Evolutionary conservation across 139 green algal genomes (phyloP).

Genomic region (Asterochloris sp.): DNA sequence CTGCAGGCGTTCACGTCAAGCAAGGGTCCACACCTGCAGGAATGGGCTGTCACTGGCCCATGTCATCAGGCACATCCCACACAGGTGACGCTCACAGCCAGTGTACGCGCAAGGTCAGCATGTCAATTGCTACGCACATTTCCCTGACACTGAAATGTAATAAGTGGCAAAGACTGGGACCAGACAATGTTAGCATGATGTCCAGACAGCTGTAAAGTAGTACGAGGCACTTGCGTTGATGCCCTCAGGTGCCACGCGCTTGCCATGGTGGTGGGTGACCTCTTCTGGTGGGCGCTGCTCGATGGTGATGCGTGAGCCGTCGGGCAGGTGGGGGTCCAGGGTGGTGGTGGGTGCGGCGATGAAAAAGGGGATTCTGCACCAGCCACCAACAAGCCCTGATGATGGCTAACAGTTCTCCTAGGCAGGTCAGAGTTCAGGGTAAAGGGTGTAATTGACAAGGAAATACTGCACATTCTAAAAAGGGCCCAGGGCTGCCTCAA

Average conservation of each 20-base stretch:
- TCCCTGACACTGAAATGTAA: too few relatives aligned
- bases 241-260: constrained; percentile 65
- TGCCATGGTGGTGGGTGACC: constrained; percentile 66
- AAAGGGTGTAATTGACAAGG: too few relatives aligned
- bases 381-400: too few relatives aligned
- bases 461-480: too few relatives aligned
- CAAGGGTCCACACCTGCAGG: background rate
- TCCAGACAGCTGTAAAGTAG: background rate
- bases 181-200: background rate
- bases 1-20: background rate
- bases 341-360: constrained; percentile 90
- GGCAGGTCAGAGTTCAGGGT: too few relatives aligned
- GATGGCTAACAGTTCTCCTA: too few relatives aligned
- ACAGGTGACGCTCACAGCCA: too few relatives aligned
- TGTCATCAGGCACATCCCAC: too few relatives aligned
- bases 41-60: background rate
- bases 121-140: too few relatives aligned
- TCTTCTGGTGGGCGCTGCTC: constrained; percentile 79
- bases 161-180: too few relatives aligned
- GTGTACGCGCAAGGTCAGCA: too few relatives aligned
- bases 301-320: constrained; percentile 83
- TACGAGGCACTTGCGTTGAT: constrained; percentile 43
- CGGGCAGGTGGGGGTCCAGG: constrained; percentile 63
- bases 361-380: constrained; percentile 86
- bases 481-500: too few relatives aligned